A percentile compares a stretch with the other conserved stretches of the same genome.
Evolutionary conservation across 2,329 filamentous ascomycete genomes (phyloP).

Genomic region (Cryphonectria japonica): DNA sequence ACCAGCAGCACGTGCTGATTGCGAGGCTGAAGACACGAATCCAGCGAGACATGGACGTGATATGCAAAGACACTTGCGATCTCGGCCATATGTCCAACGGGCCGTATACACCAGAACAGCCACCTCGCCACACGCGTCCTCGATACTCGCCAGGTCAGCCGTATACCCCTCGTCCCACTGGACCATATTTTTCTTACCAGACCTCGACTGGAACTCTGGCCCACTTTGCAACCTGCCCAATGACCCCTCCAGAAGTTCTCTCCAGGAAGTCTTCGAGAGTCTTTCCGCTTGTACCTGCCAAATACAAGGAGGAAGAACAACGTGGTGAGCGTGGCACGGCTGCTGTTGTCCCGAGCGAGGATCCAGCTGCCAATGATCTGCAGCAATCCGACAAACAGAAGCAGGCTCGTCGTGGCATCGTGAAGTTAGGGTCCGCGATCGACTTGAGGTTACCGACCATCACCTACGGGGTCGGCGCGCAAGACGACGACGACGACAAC

Average conservation of each 20-base stretch:
- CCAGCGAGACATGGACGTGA: slow-evolving; percentile 50
- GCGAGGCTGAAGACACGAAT: slow-evolving; percentile 50
- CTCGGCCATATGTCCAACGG: slow-evolving; percentile 43
- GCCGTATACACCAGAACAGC: slow-evolving; percentile 22
- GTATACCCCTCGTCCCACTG: slow-evolving; percentile 16
- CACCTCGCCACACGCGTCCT: slow-evolving; percentile 9
- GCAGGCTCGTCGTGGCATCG: background rate
- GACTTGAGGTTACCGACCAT: background rate
- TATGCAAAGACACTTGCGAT: slow-evolving; percentile 56
- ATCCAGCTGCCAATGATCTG: slow-evolving; percentile 5
- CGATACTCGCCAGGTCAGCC: slow-evolving; percentile 10
- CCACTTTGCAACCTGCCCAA: slow-evolving; percentile 8
- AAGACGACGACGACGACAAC: background rate
- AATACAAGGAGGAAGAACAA: slow-evolving; percentile 21
- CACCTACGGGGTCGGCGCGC: background rate
- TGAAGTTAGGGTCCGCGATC: slow-evolving; percentile 6
- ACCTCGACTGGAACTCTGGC: slow-evolving; percentile 15
- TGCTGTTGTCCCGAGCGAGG: background rate
- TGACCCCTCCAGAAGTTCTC: background rate
- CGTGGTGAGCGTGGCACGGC: background rate
- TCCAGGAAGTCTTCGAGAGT: slow-evolving; percentile 23
- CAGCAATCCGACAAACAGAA: background rate
- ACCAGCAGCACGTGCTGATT: slow-evolving; percentile 40
- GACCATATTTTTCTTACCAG: background rate
- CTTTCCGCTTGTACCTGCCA: slow-evolving; percentile 34